Conservation (phyloP, 2,329 filamentous ascomycete genomes). For the Sphaerulina populicola region DNA sequence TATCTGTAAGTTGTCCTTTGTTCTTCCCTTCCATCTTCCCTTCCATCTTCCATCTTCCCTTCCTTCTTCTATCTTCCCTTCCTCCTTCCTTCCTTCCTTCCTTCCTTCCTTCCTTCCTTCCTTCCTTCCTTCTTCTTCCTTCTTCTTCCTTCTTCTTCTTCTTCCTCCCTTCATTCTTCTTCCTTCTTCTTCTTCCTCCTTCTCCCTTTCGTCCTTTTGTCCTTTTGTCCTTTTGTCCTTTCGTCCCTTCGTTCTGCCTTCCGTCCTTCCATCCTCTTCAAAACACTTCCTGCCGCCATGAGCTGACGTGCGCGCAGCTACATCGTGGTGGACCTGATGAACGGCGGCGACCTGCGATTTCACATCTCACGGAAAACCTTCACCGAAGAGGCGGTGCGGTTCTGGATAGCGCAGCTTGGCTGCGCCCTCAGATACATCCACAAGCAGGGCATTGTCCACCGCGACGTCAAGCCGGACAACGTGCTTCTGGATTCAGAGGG, state of each 20-base stretch:
- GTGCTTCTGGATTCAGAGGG: conserved; percentile 79
- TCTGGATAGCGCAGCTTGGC: conserved; percentile 92
- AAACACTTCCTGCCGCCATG: conserved; percentile 22
- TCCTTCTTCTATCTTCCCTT: no score
- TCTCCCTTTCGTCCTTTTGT: no score
- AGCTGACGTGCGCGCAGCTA: conserved; percentile 48
- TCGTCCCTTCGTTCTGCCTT: no score
- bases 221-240: no score
- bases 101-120: no score
- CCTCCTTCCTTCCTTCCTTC: no score
- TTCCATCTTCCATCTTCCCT: no score
- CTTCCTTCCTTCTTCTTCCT: no score
- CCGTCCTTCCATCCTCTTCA: no score
- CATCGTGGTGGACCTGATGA: conserved; percentile 96
- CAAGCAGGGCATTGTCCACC: conserved; percentile 76
- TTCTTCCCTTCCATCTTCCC: neutral
- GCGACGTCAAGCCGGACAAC: conserved; percentile 88
- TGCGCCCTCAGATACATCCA: conserved; percentile 87
- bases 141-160: no score
- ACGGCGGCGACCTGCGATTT: conserved; percentile 88
- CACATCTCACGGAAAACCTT: conserved; percentile 98
- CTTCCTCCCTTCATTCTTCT: no score
- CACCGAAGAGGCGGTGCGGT: conserved; percentile 90
- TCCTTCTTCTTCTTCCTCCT: no score
- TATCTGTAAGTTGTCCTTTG: conserved; percentile 65